Evolutionary conservation across 73 alveolate genomes (phyloP).

Genomic region (Paraurostyla sp.): DNA sequence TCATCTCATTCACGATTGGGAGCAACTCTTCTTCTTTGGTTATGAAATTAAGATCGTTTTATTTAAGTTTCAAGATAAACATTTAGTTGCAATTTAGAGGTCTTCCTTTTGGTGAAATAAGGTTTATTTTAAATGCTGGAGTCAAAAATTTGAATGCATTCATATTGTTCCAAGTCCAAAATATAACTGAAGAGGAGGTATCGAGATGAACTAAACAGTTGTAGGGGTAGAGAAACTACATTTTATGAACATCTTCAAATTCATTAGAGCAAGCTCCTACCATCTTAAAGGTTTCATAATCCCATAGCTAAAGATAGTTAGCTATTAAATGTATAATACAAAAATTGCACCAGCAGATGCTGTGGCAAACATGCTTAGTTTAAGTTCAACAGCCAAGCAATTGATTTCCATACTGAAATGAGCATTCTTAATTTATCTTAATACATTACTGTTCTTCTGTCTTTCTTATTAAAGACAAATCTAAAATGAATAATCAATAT

Average conservation of each 20-base stretch:
- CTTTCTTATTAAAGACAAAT: constrained; percentile 53
- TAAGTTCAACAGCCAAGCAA: constrained; percentile 28
- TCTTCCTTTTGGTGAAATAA: not conserved
- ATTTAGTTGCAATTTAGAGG: constrained; percentile 43
- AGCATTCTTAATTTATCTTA: constrained; percentile 62
- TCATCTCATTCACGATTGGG: not conserved
- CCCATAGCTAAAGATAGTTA: constrained; percentile 52
- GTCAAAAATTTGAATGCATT: constrained; percentile 38
- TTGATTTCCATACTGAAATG: constrained; percentile 65
- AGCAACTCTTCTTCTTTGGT: not conserved
- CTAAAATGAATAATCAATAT: not conserved
- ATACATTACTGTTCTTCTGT: constrained; percentile 34
- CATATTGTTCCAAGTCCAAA: constrained; percentile 55
- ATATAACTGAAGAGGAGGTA: constrained; percentile 47
- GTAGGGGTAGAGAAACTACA: constrained; percentile 51
- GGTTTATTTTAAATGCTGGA: constrained; percentile 37
- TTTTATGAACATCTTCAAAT: constrained; percentile 35
- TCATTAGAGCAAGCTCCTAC: constrained; percentile 61
- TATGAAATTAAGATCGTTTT: not conserved
- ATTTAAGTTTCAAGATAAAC: not conserved
- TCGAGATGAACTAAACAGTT: constrained; percentile 50
- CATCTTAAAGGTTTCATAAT: constrained; percentile 57
- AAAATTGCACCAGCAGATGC: constrained; percentile 52
- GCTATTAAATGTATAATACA: not conserved
- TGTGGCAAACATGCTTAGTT: constrained; percentile 62